Conservation (phyloP, 768 basidiomycete genomes). For the Austroboletus eburneus region DNA sequence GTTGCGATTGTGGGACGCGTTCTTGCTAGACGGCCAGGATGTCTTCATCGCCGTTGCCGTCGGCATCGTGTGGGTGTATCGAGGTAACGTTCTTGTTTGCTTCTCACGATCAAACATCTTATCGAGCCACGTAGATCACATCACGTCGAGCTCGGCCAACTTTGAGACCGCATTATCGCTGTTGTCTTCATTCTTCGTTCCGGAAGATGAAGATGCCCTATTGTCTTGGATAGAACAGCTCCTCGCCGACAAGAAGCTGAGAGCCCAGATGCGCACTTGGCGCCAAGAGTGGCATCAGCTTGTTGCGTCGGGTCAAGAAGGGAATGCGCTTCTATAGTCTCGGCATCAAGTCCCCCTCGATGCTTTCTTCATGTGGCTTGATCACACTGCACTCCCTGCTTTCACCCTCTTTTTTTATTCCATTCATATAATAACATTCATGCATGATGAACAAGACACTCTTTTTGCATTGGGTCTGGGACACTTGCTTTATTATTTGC, state of each 20-base stretch:
- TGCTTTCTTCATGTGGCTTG: slow-evolving; percentile 4
- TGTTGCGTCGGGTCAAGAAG: slow-evolving; percentile 61
- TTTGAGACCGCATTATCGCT: slow-evolving; percentile 93
- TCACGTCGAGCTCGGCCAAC: slow-evolving; percentile 70
- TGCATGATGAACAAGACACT: slow-evolving; percentile 11
- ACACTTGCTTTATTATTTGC: slow-evolving; percentile 17
- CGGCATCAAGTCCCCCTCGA: not conserved
- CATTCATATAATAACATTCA: slow-evolving; percentile 19
- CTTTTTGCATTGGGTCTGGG: slow-evolving; percentile 14
- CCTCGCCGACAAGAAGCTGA: slow-evolving; percentile 59
- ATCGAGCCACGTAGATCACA: slow-evolving; percentile 55
- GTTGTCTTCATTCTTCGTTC: slow-evolving; percentile 91
- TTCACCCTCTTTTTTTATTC: slow-evolving; percentile 16
- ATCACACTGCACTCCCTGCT: not conserved
- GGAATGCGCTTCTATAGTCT: slow-evolving; percentile 51
- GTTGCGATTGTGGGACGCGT: slow-evolving; percentile 91
- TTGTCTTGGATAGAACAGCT: slow-evolving; percentile 75
- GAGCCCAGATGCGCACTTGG: slow-evolving; percentile 70
- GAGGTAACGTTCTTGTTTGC: slow-evolving; percentile 48
- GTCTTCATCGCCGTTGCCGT: slow-evolving; percentile 81
- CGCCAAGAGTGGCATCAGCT: slow-evolving; percentile 74
- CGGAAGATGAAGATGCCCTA: slow-evolving; percentile 81
- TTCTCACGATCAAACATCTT: not conserved
- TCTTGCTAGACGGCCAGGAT: slow-evolving; percentile 87
- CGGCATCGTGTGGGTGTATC: slow-evolving; percentile 87